Evolutionary conservation across 129 eudicot genomes (phyloP), one percentile per base, ranked within the genome.

Genomic region (Gnaphalium uliginosum): DNA sequence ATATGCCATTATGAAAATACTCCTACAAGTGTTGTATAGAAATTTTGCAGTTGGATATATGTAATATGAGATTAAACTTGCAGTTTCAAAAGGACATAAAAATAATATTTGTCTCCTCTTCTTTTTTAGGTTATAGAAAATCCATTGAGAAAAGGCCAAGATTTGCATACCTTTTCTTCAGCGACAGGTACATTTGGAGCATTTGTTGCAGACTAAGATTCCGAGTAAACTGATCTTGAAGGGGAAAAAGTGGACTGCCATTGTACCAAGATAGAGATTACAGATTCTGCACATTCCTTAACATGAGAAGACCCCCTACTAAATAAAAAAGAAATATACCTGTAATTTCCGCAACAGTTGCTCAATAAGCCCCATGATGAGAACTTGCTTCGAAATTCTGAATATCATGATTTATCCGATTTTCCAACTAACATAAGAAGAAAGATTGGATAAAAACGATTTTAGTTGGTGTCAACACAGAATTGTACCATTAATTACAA

Each of bases 1-100:
- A 87, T 66, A 86, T n/a, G n/a, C n/a, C n/a, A n/a, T n/a, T 74
- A 32, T 84, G 66, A 51, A 82, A 83, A 78, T 85, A 83, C 72
- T 81, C 87, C 6, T 85, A 83, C 22, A 71, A 81, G 67, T 81
- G 82, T 67, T 71, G 77, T 23, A 67, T 62, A 26, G 37, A 71
- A 30, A 51, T 68, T 72, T 43, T 79, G 80, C 75, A 74, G 65
- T 81, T 27, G 29, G 29, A 27, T 67, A 57, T 85, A 65, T 37
- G 54, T 29, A 75, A n/a, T 26, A 70, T 41, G 24, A 71, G 5
- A 71, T 35, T 23, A 70, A 39, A 25, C 41, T 75, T 63, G 39
- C 69, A 79, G 32, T 58, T 54, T 58, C 76, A 60, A 32, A 41
- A 21, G 50, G 46, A 79, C 37, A 53, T 33, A 21, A 71, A 26